These are phyloP conservation scores for Hansfordia pulvinata DNA, from an alignment of 2,329 filamentous ascomycete genomes.

Conservation along the genomic window DNA sequence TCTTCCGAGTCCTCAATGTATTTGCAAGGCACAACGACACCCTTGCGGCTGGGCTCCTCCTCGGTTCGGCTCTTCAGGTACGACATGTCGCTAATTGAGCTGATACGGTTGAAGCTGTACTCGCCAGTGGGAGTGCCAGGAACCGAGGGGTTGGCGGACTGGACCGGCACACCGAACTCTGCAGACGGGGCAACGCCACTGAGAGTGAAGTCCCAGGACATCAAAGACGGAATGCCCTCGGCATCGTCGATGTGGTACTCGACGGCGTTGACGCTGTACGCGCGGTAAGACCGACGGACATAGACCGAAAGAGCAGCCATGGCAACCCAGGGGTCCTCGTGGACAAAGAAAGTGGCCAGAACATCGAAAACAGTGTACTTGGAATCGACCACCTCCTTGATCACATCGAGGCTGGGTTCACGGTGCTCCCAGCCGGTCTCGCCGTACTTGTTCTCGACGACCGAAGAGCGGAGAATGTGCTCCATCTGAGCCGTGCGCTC, in stretches of 20 bases:
- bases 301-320: constrained; percentile 92
- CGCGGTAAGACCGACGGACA: constrained; percentile 89
- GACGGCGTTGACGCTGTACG: constrained; percentile 80
- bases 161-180: constrained; percentile 72
- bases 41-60: constrained; percentile 72
- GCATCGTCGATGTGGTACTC: constrained; percentile 74
- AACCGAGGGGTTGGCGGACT: constrained; percentile 70
- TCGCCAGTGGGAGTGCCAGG: constrained; percentile 61
- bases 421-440: constrained; percentile 95
- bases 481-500: constrained; percentile 96
- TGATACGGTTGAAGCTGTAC: constrained; percentile 63
- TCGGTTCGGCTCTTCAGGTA: constrained; percentile 64
- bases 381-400: constrained; percentile 97
- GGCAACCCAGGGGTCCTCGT: constrained; percentile 88
- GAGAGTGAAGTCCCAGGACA: constrained; percentile 93
- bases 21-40: constrained; percentile 84
- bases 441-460: constrained; percentile 92
- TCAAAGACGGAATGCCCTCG: constrained; percentile 47
- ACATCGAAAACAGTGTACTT: constrained; percentile 99
- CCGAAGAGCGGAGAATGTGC: constrained; percentile 90
- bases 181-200: constrained; percentile 86
- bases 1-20: constrained; percentile 95
- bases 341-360: constrained; percentile 84
- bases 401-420: constrained; percentile 75
- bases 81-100: constrained; percentile 94